Percentiles rank a stretch among this genome's conserved stretches.
These are phyloP conservation scores for Arabidopsis suecica DNA, from an alignment of 345 rosid species.

Conservation along the genomic window DNA sequence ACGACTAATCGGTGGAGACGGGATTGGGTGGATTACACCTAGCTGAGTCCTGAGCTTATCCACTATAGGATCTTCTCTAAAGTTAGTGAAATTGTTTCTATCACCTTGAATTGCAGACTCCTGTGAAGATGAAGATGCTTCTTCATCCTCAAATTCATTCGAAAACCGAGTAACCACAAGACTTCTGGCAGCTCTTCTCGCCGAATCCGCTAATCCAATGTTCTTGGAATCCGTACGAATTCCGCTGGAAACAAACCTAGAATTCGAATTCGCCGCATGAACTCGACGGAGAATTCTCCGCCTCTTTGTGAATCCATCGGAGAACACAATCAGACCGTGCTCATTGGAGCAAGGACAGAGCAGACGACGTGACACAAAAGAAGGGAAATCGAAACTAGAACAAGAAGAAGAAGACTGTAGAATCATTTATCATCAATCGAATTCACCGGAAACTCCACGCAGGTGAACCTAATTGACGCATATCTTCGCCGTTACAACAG, in stretches of 20 bases:
- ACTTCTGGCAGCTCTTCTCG: conserved; percentile 47
- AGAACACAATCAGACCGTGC: conserved; percentile 34
- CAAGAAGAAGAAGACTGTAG: conserved; percentile 54
- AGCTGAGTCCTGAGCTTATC: conserved; percentile 88
- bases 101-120: conserved; percentile 53
- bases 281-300: conserved; percentile 30
- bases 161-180: conserved; percentile 54
- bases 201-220: conserved; percentile 46
- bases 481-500: conserved; percentile 30
- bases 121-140: conserved; percentile 30
- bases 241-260: conserved; percentile 52
- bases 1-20: conserved; percentile 82
- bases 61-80: conserved; percentile 83
- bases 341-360: conserved; percentile 59
- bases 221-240: conserved; percentile 45
- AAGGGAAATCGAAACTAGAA: conserved; percentile 45
- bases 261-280: conserved; percentile 27
- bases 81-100: conserved; percentile 58
- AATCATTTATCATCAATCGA: conserved; percentile 53
- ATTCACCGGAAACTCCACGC: conserved; percentile 40
- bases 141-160: conserved; percentile 52
- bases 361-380: conserved; percentile 28
- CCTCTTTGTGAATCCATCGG: conserved; percentile 37
- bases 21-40: conserved; percentile 90
- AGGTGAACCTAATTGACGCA: conserved; percentile 31